These are phyloP conservation scores for Syzygium oleosum DNA, from an alignment of 345 rosid species.

Conservation along the genomic window DNA sequence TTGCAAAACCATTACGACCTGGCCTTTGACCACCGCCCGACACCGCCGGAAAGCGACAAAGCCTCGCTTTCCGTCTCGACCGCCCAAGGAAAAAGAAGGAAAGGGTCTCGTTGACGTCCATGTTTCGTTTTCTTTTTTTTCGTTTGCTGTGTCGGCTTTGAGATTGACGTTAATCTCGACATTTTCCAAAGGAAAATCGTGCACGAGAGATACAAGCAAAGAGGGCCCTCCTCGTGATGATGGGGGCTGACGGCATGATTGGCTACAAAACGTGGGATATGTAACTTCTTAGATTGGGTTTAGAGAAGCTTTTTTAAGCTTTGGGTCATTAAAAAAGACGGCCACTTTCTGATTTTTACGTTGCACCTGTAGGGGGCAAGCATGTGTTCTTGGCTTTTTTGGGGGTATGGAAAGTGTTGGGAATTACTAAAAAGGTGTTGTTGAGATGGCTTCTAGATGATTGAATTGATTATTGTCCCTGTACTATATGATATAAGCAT, in stretches of 20 bases:
- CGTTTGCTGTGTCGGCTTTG: background rate
- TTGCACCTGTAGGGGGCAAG: background rate
- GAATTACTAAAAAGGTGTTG: background rate
- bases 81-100: constrained; percentile 1
- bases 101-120: too few relatives aligned
- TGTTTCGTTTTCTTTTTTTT: too few relatives aligned
- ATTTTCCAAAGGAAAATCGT: background rate
- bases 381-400: background rate
- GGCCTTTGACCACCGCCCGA: constrained; percentile 8
- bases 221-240: background rate
- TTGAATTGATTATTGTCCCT: background rate
- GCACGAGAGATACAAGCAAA: background rate
- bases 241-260: background rate
- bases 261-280: background rate
- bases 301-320: too few relatives aligned
- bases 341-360: background rate
- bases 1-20: background rate
- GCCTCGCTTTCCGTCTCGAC: constrained; percentile 9
- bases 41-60: background rate
- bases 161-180: background rate
- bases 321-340: background rate
- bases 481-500: background rate
- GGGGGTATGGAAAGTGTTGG: background rate
- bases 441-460: background rate
- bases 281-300: background rate